phyloP scores from a whole-genome alignment of 257 asterid genomes.

The Handroanthus guayacan region DNA sequence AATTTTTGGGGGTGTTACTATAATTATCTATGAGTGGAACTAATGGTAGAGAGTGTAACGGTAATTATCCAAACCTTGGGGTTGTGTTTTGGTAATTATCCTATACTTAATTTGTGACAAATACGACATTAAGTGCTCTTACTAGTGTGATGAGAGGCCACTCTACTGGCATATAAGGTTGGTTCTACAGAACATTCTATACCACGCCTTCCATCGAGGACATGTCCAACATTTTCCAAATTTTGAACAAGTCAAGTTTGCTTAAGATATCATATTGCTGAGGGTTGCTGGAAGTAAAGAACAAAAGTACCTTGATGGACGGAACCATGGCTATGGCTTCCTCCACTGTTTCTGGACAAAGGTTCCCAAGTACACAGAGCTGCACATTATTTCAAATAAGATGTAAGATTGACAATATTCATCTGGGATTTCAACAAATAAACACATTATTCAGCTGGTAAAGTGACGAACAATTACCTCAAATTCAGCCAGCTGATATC shows the following conservation, averaged over 20 bases:
- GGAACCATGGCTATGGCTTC: constrained; percentile 85
- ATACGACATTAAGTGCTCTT: no score
- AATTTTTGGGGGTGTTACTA: no score
- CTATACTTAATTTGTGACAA: no score
- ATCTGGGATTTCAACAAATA: constrained; percentile 1
- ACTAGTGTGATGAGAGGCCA: no score
- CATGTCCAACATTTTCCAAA: no score
- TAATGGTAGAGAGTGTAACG: no score
- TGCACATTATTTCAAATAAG: constrained; percentile 36
- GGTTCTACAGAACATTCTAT: no score
- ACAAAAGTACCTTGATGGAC: constrained; percentile 65
- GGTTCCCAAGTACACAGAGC: constrained; percentile 78
- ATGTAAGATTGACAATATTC: neutral
- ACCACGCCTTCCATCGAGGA: no score
- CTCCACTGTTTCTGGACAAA: constrained; percentile 77
- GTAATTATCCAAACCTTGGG: no score
- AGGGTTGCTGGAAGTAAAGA: neutral
- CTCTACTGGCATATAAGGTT: no score
- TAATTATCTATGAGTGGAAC: no score
- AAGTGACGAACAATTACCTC: constrained; percentile 48
- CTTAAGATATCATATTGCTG: neutral
- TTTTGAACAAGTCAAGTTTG: neutral
- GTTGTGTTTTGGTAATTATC: no score
- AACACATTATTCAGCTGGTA: neutral
- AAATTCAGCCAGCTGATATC: constrained; percentile 72